Base-by-base conservation (phyloP, 495 filamentous ascomycete species). In the Glarea lozoyensis region DNA sequence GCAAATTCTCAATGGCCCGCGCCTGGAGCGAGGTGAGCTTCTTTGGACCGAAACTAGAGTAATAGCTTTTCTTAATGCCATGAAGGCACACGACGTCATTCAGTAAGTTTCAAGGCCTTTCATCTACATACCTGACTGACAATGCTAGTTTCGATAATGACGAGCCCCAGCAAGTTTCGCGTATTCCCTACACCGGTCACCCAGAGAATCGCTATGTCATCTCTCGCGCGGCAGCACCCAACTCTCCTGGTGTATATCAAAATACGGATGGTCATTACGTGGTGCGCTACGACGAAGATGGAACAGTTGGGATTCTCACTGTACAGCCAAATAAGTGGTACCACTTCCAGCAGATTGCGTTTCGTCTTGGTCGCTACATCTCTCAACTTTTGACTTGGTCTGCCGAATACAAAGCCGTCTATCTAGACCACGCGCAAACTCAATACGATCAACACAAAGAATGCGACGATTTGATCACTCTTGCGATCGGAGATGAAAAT, bases 121-220 rank as follows among this genome's bases (percentile, higher is more conserved):
- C n/a, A n/a, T n/a, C n/a, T n/a, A n/a, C n/a, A n/a, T n/a, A n/a
- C n/a, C n/a, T n/a, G n/a, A n/a, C n/a, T n/a, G n/a, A n/a, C n/a
- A n/a, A n/a, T n/a, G n/a, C n/a, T n/a, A n/a, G n/a, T n/a, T n/a
- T n/a, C n/a, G n/a, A n/a, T n/a, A n/a, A n/a, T n/a, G n/a, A n/a
- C n/a, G n/a, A n/a, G n/a, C n/a, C n/a, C n/a, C 2, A 19, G 2
- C 37, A n/a, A 11, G 22, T 45, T 11, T 42, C 45, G 17, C 38
- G 45, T 17, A 41, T 55, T 21, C 53, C 53, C 23, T 29, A 47
- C 10, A 46, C n/a, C 16, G 45, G 53, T 12, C 53, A 55, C 25
- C 53, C 53, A 13, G 53, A 55, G 18, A 49, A 55, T 25, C 48
- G 41, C 35, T 55, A 43, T 19, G 39, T 52, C 9, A 13, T 44